Evolutionary conservation across 495 filamentous ascomycete genomes (phyloP), one percentile per base, ranked within the genome.

Genomic region (Podospora appendiculata): DNA sequence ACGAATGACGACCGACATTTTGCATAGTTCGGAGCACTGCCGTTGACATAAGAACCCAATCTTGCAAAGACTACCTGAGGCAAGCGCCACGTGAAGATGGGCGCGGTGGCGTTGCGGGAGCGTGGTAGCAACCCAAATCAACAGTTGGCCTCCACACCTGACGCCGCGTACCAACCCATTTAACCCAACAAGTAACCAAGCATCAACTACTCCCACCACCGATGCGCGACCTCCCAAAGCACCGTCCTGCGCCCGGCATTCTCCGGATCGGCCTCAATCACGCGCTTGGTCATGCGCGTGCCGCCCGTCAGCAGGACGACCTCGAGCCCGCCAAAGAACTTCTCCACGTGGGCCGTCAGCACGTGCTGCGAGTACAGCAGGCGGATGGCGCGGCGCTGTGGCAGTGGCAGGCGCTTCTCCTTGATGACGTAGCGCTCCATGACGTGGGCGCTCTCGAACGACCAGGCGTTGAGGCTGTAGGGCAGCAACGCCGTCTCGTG

Each of bases 401-500:
- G 33, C 48, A 43, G 41, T 1, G 62, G 53, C 32, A 67, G 46
- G 8, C 59, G 36, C 53, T 58, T 59, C 55, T 67, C 64, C 54
- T 57, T 67, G 33, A 59, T 35, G 17, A 64, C 25, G 48, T 50
- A 64, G 4, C 62, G 53, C 17, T 65, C 64, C 61, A 67, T 62
- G 35, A 60, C 55, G 16, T 45, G 39, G 2, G 25, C n/a, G 6
- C 40, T 56, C 50, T 60, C 58, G 18, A 67, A 67, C 3, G 59
- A 63, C 62, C 62, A 65, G n/a, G 51, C 50, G 49, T 67, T 67
- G 17, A 67, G 53, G 36, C 44, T 36, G 55, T 53, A 67, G 8
- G 62, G 64, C 33, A 67, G 53, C 48, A 61, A 40, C 9, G 45
- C 58, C 16, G 64, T 67, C 54, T 67, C 64, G 32, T 63, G 53